Conservation (phyloP, 345 rosid genomes). For the Euphorbia peplus region DNA sequence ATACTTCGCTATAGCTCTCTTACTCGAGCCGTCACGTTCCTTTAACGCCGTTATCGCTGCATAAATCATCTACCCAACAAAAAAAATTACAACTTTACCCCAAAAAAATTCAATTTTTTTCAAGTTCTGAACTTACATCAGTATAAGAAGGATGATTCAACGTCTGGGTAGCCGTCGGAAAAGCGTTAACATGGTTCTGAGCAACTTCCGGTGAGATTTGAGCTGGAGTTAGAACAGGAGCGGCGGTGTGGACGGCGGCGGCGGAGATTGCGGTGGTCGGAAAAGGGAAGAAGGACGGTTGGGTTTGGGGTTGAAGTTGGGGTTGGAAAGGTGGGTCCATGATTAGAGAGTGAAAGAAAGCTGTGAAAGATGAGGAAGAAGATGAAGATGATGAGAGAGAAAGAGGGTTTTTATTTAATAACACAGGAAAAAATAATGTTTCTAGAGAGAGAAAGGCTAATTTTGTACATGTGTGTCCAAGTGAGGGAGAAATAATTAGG, state of each 20-base stretch:
- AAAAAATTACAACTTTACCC: too few relatives aligned
- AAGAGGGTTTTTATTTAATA: background rate
- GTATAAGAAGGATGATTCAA: conserved; percentile 23
- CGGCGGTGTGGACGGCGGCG: background rate
- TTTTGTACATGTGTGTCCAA: background rate
- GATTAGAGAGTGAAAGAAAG: background rate
- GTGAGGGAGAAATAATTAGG: background rate
- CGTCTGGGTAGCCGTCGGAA: background rate
- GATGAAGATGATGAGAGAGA: background rate
- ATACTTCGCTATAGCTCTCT: conserved; percentile 64
- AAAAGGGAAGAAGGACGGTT: background rate
- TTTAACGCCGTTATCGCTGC: conserved; percentile 67
- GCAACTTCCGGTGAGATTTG: background rate
- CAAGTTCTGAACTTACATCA: conserved; percentile 15
- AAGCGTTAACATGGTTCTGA: conserved; percentile 17
- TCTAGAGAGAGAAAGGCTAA: conserved; percentile 1
- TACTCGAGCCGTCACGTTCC: conserved; percentile 76
- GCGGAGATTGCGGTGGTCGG: conserved; percentile 4
- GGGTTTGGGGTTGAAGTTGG: background rate
- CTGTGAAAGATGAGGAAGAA: too few relatives aligned
- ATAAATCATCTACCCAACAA: conserved; percentile 54
- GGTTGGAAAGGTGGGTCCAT: conserved; percentile 21
- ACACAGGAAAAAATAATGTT: background rate
- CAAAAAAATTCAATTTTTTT: too few relatives aligned
- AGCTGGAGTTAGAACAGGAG: background rate